Base-by-base conservation (phyloP, 2,329 filamentous ascomycete genomes). In the Phialocephala sp. region DNA sequence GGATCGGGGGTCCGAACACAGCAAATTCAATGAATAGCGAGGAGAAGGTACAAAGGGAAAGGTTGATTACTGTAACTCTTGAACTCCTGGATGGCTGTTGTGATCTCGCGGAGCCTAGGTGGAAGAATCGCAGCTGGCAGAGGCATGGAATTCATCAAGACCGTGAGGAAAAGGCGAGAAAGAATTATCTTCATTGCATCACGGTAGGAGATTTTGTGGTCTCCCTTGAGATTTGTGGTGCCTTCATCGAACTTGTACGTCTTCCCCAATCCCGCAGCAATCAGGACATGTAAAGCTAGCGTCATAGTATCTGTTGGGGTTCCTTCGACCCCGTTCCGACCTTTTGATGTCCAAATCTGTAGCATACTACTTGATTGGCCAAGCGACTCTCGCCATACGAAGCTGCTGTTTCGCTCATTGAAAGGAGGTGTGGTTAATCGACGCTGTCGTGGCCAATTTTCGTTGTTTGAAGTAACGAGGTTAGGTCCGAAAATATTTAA, bases 261-360 rank as follows among this genome's bases (percentile, higher is more conserved):
- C 32, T 60, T 64, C 4, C 68, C 82, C 67, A 85, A 85, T 2
- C 82, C 82, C 62, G 82, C 82, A 59, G 79, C 77, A 68, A 80
- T 83, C 68, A 85, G 84, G 39, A 85, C 79, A 71, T 84, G 80
- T 22, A 85, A 72, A 60, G 79, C 81, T 67, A 84, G 74, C 60
- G 80, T 79, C 82, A 84, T 84, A 2, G 81, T 79, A 55, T 80
- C 78, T 6, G 77, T 71, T 12, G 74, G 68, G 20, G 75, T 68
- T 2, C 18, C 70, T 11, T 65, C 50, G 1, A 75, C 62, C 2
- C 36, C 22, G 24, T 18, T n/a, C 5, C 32, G 27, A 14, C n/a
- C 61, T 35, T 57, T 11, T 4, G 32, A 36, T 35, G 41, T 59
- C 72, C 72, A 73, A 54, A 69, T 43, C 20, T 70, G 27, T 43